Percentiles rank a stretch among this genome's conserved stretches.
phyloP scores from a whole-genome alignment of 371 early-diverging fungal genomes.

The Lichtheimia ramosa region DNA sequence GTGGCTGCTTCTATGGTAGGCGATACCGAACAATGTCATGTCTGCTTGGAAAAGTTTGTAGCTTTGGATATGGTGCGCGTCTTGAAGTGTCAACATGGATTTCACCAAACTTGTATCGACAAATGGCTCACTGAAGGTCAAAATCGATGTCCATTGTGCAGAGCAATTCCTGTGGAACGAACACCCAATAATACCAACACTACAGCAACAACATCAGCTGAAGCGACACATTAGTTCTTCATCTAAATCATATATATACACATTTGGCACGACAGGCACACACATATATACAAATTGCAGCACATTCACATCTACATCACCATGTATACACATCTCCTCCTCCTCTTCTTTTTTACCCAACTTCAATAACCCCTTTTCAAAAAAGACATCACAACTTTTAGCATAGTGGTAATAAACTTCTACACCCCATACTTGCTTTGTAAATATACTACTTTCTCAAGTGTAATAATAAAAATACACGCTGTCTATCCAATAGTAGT shows the following conservation, averaged over 20 bases:
- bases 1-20: constrained; percentile 11
- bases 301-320: background rate
- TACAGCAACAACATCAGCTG: background rate
- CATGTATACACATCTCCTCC: no score
- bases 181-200: background rate
- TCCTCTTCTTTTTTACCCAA: no score
- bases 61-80: constrained; percentile 55
- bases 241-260: background rate
- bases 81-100: constrained; percentile 69
- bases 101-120: constrained; percentile 80
- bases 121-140: constrained; percentile 52
- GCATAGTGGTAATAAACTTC: no score
- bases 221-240: no score
- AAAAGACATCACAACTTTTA: no score
- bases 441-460: no score
- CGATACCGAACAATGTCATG: constrained; percentile 19
- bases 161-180: constrained; percentile 8
- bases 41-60: constrained; percentile 65
- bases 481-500: no score
- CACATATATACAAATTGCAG: background rate
- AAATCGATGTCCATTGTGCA: constrained; percentile 16
- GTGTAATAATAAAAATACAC: no score
- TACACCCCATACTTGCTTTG: no score
- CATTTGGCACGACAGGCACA: background rate
- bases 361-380: no score